A percentile compares a stretch with the other conserved stretches of the same genome.
phyloP scores from a whole-genome alignment of 1,139 yeast species.

The Meyerozyma sp. region DNA sequence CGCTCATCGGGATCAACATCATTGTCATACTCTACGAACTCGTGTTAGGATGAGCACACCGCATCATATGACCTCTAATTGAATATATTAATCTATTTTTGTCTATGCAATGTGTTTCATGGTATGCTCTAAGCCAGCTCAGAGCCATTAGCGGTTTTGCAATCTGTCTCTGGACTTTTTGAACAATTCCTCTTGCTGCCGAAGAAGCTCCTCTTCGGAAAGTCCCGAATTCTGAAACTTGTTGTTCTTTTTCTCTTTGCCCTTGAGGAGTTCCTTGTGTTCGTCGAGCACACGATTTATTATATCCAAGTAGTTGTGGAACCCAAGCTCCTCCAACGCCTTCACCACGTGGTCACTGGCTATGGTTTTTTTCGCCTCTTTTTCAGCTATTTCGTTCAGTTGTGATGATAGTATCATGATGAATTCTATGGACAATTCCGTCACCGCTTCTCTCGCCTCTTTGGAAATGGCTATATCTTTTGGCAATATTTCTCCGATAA shows the following conservation, averaged over 20 bases:
- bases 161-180: constrained; percentile 80
- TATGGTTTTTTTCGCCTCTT: constrained; percentile 92
- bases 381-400: constrained; percentile 93
- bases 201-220: constrained; percentile 83
- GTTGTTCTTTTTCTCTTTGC: constrained; percentile 88
- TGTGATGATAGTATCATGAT: constrained; percentile 92
- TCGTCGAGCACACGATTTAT: constrained; percentile 77
- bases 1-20: constrained; percentile 63
- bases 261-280: constrained; percentile 81
- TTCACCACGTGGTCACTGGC: constrained; percentile 94
- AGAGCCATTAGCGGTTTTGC: constrained; percentile 25
- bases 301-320: constrained; percentile 76
- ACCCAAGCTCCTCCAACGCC: constrained; percentile 86
- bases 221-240: constrained; percentile 91
- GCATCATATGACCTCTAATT: not conserved
- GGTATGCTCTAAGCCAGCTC: constrained; percentile 13
- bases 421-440: constrained; percentile 94
- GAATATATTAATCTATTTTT: constrained; percentile 24
- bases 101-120: constrained; percentile 31
- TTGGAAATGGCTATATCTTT: constrained; percentile 81
- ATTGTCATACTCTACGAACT: constrained; percentile 68
- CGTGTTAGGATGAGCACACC: constrained; percentile 50
- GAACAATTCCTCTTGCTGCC: constrained; percentile 89
- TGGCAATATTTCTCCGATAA: constrained; percentile 84
- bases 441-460: constrained; percentile 92